Evolutionary conservation across 306 rosid genomes (phyloP).

Genomic region (Trifolium pratense): DNA sequence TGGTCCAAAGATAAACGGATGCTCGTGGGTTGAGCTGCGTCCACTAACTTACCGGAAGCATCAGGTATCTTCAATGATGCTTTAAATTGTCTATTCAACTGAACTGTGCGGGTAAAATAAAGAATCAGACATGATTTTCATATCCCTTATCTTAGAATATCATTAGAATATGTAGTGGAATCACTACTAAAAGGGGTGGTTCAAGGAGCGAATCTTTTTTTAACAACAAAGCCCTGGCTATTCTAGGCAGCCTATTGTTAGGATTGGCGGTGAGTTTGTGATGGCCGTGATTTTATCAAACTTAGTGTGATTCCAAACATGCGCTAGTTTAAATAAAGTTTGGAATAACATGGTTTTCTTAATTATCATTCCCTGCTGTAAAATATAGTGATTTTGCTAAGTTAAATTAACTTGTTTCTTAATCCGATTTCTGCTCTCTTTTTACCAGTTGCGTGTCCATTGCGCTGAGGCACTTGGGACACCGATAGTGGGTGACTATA

Average conservation of each 20-base stretch:
- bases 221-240: not conserved
- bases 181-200: not conserved
- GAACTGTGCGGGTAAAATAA: conserved; percentile 12
- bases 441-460: conserved; percentile 82
- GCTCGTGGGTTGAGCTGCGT: conserved; percentile 91
- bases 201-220: not conserved
- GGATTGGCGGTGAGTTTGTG: not conserved
- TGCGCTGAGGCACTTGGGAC: conserved; percentile 99
- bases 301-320: not conserved
- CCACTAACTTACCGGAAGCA: conserved; percentile 89
- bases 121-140: not conserved
- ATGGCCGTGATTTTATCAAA: not conserved
- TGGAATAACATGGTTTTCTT: not conserved
- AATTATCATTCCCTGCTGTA: not conserved
- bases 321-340: not conserved
- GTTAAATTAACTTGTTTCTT: conserved; percentile 16
- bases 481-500: conserved; percentile 93
- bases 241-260: not conserved
- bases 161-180: conserved; percentile 16
- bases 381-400: conserved; percentile 5
- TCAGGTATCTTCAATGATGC: conserved; percentile 61
- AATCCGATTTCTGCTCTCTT: conserved; percentile 24
- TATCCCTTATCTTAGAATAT: conserved; percentile 8
- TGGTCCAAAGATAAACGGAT: conserved; percentile 91
- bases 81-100: conserved; percentile 17